Percentiles rank a stretch among this genome's conserved stretches.
Evolutionary conservation across 495 filamentous ascomycete species (phyloP).

Genomic region (Penicillium odoratum): DNA sequence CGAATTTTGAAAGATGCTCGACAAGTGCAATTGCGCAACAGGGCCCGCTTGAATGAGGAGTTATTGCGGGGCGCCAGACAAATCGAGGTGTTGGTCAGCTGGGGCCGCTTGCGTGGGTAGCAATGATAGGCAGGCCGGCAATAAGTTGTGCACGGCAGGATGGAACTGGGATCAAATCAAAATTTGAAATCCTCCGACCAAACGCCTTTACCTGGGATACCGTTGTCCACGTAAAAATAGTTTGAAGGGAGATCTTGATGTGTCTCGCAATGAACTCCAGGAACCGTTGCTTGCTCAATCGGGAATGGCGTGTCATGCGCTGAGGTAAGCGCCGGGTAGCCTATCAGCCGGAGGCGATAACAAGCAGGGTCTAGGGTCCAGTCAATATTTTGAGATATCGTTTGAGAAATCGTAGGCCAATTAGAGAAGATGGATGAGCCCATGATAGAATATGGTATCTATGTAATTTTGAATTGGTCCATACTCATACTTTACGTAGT

Average conservation of each 20-base stretch:
- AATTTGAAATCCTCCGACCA: constrained; percentile 13
- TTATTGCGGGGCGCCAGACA: constrained; percentile 20
- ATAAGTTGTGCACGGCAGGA: constrained; percentile 11
- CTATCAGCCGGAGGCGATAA: constrained; percentile 16
- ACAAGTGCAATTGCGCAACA: constrained; percentile 5
- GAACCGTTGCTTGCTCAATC: constrained; percentile 19
- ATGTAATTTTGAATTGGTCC: not conserved
- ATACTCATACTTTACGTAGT: too few species aligned
- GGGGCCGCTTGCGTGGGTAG: constrained; percentile 21
- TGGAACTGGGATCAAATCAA: constrained; percentile 3
- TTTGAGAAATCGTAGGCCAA: not conserved
- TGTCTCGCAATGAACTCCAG: constrained; percentile 17
- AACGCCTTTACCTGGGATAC: constrained; percentile 1
- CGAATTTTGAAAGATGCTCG: not conserved
- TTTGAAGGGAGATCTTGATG: not conserved
- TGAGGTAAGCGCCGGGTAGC: constrained; percentile 17
- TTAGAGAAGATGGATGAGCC: not conserved
- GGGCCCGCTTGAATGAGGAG: constrained; percentile 12
- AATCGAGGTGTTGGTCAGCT: constrained; percentile 25
- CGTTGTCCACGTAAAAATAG: not conserved
- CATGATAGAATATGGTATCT: not conserved
- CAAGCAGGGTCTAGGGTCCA: constrained; percentile 10
- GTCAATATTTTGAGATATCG: not conserved
- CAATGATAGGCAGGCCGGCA: constrained; percentile 25
- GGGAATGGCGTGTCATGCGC: constrained; percentile 5